phyloP scores from a whole-genome alignment of 73 alveolate genomes.

The Stentor coeruleus region DNA sequence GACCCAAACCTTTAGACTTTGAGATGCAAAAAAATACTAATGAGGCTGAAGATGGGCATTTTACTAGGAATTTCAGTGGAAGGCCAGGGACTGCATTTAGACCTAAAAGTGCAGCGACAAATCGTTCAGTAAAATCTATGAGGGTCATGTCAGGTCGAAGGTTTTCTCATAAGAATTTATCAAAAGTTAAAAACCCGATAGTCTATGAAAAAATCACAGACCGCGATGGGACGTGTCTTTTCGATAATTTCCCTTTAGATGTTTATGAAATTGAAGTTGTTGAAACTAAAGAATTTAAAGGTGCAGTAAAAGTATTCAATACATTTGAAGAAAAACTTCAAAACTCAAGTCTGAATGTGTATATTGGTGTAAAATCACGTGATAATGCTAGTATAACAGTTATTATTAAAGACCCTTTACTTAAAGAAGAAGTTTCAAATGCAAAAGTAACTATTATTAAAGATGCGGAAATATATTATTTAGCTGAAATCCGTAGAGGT shows the following conservation, averaged over 20 bases:
- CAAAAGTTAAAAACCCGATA: slow-evolving; percentile 27
- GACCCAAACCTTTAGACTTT: slow-evolving; percentile 1
- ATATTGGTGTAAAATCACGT: background rate
- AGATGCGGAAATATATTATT: background rate
- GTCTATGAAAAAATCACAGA: slow-evolving; percentile 36
- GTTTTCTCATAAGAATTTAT: slow-evolving; percentile 26
- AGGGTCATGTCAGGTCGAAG: background rate
- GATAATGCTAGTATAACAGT: slow-evolving; percentile 1
- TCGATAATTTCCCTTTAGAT: slow-evolving; percentile 46
- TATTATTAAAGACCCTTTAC: background rate
- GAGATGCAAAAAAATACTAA: background rate
- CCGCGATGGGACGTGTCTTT: slow-evolving; percentile 32
- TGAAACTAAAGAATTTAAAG: slow-evolving; percentile 44
- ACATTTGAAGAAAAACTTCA: slow-evolving; percentile 25
- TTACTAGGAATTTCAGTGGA: slow-evolving; percentile 14
- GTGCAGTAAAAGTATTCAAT: slow-evolving; percentile 23
- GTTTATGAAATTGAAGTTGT: slow-evolving; percentile 40
- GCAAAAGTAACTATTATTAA: background rate
- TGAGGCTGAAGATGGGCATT: no score
- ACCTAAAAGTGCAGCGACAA: slow-evolving; percentile 29
- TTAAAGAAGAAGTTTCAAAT: background rate
- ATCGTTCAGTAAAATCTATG: slow-evolving; percentile 23
- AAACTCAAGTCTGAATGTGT: slow-evolving; percentile 22
- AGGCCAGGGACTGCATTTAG: slow-evolving; percentile 30
- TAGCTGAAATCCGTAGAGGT: background rate